Conservation (phyloP, 2,329 filamentous ascomycete species). For the Diaporthe aspalathi region DNA sequence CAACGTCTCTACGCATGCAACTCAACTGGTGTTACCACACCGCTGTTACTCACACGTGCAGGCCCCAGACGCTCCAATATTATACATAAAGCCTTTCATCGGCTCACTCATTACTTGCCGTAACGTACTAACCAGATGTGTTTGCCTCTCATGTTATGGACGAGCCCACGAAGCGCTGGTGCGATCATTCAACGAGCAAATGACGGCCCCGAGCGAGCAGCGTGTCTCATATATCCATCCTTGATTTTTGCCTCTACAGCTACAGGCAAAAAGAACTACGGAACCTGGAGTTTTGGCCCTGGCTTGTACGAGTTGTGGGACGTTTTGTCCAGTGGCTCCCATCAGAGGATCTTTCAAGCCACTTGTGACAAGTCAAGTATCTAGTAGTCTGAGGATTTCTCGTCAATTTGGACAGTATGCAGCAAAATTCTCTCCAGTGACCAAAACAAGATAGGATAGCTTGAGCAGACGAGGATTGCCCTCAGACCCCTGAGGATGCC, state of each 20-base stretch:
- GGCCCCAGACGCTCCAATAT: neutral
- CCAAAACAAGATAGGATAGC: neutral
- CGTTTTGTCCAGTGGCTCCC: neutral
- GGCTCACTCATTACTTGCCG: too few species aligned
- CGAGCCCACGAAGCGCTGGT: neutral
- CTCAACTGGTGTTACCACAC: neutral
- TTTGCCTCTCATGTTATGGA: neutral
- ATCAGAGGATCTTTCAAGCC: neutral
- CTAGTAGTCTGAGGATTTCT: neutral
- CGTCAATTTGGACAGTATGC: neutral
- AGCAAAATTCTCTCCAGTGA: neutral
- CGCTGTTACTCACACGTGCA: neutral
- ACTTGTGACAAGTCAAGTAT: neutral
- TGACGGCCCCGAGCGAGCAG: neutral
- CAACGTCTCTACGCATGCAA: too few species aligned
- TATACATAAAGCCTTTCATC: too few species aligned
- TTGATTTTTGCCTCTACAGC: neutral
- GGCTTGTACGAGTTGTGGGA: too few species aligned
- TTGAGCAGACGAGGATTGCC: neutral
- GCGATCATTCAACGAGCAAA: too few species aligned
- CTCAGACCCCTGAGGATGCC: neutral
- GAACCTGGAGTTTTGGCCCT: neutral
- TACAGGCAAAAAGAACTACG: neutral
- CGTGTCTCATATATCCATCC: too few species aligned
- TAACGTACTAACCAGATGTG: neutral